Base-by-base conservation (phyloP, 768 basidiomycete species). In the Xerocomus potaroensis region DNA sequence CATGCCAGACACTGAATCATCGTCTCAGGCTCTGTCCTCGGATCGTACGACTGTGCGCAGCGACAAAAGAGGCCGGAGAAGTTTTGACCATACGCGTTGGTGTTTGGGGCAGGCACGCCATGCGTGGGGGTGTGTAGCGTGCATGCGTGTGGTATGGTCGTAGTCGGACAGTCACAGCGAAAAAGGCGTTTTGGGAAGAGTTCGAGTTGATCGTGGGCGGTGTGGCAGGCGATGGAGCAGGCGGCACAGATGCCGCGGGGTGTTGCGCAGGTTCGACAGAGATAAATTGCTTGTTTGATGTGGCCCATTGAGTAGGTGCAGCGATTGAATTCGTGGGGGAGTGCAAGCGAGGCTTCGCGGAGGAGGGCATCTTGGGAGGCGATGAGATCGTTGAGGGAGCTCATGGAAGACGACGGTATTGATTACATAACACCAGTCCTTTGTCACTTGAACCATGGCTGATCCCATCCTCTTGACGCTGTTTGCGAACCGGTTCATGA, bases 401-500 rank as follows among this genome's bases (percentile, higher is more conserved):
- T 61, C 40, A 35, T 27, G 18, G n/a, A n/a, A n/a, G n/a, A n/a
- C n/a, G n/a, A n/a, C n/a, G n/a, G n/a, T n/a, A n/a, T n/a, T 32
- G 30, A 29, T 21, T 23, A 35, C 43, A 44, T 43, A 75, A 15
- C 84, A n/a, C n/a, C n/a, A n/a, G n/a, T n/a, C n/a, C n/a, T n/a
- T n/a, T n/a, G n/a, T n/a, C n/a, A n/a, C n/a, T n/a, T n/a, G n/a
- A n/a, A n/a, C n/a, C n/a, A n/a, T n/a, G n/a, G n/a, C 89, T 10
- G 92, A 95, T 63, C 88, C 91, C 0, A 90, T 94, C 53, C 72
- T 92, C 24, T 74, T 96, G 37, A 91, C 91, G 1, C 79, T 98
- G 42, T 97, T 96, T 58, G 89, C 91, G 10, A 94, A 96, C 60
- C 87, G 94, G 35, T 94, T 97, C 71, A 97, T 97, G 94, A 89